Conservation (phyloP, 257 asterid species). For the Linderniella brevidens region DNA sequence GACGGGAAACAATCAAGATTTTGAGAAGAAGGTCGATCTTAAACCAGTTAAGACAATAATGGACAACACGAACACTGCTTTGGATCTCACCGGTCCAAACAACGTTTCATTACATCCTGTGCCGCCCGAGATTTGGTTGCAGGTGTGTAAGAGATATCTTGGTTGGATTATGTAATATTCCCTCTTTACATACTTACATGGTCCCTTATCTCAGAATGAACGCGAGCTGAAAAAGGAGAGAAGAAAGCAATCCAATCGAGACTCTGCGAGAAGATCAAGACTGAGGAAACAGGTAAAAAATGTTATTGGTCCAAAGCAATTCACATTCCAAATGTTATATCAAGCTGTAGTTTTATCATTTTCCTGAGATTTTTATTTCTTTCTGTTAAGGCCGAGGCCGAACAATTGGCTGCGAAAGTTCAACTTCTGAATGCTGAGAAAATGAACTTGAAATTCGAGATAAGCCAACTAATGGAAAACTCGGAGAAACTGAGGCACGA, state of each 20-base stretch:
- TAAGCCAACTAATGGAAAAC: constrained; percentile 34
- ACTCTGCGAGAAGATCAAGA: constrained; percentile 95
- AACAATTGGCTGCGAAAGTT: constrained; percentile 65
- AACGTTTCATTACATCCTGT: constrained; percentile 18
- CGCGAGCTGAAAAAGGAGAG: constrained; percentile 76
- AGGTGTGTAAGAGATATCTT: no score
- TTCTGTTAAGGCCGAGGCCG: constrained; percentile 67
- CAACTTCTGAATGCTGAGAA: constrained; percentile 57
- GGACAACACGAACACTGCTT: constrained; percentile 27
- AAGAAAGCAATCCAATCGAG: constrained; percentile 95
- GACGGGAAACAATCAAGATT: constrained; percentile 23
- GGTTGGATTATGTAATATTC: no score
- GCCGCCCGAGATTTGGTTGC: constrained; percentile 45
- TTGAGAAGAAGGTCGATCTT: constrained; percentile 23
- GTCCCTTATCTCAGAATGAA: constrained; percentile 38
- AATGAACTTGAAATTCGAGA: constrained; percentile 56
- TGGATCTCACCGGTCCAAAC: constrained; percentile 37
- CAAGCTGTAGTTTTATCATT: not conserved
- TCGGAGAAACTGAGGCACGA: constrained; percentile 59
- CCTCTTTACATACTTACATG: not conserved
- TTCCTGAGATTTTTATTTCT: not conserved
- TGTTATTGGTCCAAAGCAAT: not conserved
- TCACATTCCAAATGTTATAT: not conserved
- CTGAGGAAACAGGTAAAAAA: constrained; percentile 77
- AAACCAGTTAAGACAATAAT: constrained; percentile 17